Base-by-base conservation (phyloP, 169 alveolate species). In the Plasmodium inui region DNA sequence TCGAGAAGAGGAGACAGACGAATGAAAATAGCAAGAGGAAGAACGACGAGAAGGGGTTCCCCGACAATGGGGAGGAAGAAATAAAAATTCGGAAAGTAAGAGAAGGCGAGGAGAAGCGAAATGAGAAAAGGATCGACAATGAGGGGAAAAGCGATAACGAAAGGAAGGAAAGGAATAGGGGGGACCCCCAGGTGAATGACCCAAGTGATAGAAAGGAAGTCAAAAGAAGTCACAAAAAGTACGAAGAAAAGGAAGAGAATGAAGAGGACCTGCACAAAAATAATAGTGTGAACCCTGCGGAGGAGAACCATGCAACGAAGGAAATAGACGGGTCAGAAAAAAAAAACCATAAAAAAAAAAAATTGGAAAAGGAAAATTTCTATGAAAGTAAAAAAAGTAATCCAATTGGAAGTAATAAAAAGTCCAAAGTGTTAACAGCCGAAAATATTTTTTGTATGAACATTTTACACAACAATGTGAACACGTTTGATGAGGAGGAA, bases 401-500 rank as follows among this genome's bases (percentile, higher is more conserved):
- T 12, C 46, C 6, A 74, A 74, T 14, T 30, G 71, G 50, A 39
- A 85, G 19, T 19, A 81, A 71, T 80, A 91, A 91, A 32, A 91
- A 91, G 12, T 67, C 61, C 50, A 82, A 80, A 82, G 14, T 46
- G 19, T 82, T 91, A 91, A 91, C 95, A 28, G 95, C 86, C 4
- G 95, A 91, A 71, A 91, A 91, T 91, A 91, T 91, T 14, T 91
- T 91, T 9, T 82, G 85, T 46, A 91, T 91, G 95, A 91, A 91
- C 26, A 71, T 91, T 32, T 81, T 91, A 71, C 95, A 91, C 61
- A 91, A 91, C 72, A 91, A 91, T 91, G 92, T 91, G 8, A 91
- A 91, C 44, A 91, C 92, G 17, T 91, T 91, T 82, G 95, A 91
- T 91, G 95, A 91, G 83, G 94, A 90, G 37, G 95, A 91, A 57